These are phyloP conservation scores for Trypanosomatidae sp. DNA, from an alignment of 208 protist genomes.

Conservation along the genomic window DNA sequence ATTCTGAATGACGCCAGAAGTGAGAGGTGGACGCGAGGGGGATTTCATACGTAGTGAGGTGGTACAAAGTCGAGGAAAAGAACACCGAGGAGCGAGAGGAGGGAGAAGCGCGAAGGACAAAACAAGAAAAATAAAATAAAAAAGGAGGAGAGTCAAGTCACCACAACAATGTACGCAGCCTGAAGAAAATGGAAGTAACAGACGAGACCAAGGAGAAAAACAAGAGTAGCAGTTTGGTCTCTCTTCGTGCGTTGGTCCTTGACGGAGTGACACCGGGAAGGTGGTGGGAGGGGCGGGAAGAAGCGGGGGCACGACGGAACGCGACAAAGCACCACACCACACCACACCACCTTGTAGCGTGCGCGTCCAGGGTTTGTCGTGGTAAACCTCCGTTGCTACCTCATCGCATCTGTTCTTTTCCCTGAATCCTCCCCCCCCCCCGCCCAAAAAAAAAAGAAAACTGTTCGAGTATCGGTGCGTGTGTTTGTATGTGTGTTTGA, in stretches of 20 bases:
- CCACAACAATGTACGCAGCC: background rate
- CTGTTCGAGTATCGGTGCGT: background rate
- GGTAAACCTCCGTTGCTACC: constrained; percentile 3
- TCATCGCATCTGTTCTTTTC: constrained; percentile 3
- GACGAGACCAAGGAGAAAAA: background rate
- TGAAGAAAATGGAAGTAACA: background rate
- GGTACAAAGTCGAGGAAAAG: background rate
- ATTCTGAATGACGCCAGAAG: too few species aligned
- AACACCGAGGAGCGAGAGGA: background rate
- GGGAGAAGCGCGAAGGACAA: background rate
- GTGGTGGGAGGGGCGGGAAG: background rate
- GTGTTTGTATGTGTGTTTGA: background rate
- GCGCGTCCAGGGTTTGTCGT: constrained; percentile 10
- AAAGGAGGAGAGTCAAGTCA: background rate
- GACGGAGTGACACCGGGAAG: background rate
- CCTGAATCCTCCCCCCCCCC: background rate
- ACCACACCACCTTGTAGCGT: background rate
- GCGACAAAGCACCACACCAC: background rate
- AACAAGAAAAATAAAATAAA: background rate
- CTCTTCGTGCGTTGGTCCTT: background rate
- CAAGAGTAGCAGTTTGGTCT: constrained; percentile 1
- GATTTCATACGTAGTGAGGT: background rate
- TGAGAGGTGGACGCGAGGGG: background rate
- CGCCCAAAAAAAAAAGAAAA: background rate
- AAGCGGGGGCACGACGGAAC: background rate